Evolutionary conservation across 805 yeast species (phyloP), one percentile per base, ranked within the genome.

Genomic region (Yueomyces sinensis): DNA sequence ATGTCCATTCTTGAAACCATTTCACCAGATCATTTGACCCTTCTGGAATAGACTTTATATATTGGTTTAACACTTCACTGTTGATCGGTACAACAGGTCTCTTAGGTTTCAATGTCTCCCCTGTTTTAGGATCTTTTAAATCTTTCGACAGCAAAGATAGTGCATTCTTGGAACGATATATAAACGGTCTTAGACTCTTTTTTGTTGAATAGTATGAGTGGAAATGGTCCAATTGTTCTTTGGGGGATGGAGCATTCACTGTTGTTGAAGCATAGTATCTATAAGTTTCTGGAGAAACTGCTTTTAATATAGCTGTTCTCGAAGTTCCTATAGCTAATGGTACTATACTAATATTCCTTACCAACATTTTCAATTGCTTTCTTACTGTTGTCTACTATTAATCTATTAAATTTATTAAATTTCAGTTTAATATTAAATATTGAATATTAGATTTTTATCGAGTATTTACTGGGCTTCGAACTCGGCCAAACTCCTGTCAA

Each of bases 141-240:
- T 62, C 66, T 58, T 62, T 56, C 9, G 63, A 51, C 27, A 62
- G 35, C 29, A 64, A 42, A 32, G 45, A 55, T 20, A 59, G 51
- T 3, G 64, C 55, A 41, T 64, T 63, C 36, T 53, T 60, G 27
- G 59, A 56, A 44, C 66, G 58, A 44, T 64, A 63, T 18, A 64
- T 58, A 31, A 56, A 47, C 5, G 65, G 63, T 46, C 58, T 61
- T 22, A 60, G 33, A 3, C 47, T 37, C 30, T 45, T 51, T 20
- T 52, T 47, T 2, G 65, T 58, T 27, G 49, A 50, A 43, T 55
- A 54, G 41, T 56, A 64, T 16, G 46, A 43, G 34, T 57, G 50
- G 35, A 50, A 61, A 1, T 55, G 45, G 3, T 52, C 50, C n/a
- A 62, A 39, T 38, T 48, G 46, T 25, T 41, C 45, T 29, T 41